Percentiles rank a stretch among this genome's conserved stretches.
Conservation (phyloP, 495 filamentous ascomycete genomes). For the Podospora didyma region DNA sequence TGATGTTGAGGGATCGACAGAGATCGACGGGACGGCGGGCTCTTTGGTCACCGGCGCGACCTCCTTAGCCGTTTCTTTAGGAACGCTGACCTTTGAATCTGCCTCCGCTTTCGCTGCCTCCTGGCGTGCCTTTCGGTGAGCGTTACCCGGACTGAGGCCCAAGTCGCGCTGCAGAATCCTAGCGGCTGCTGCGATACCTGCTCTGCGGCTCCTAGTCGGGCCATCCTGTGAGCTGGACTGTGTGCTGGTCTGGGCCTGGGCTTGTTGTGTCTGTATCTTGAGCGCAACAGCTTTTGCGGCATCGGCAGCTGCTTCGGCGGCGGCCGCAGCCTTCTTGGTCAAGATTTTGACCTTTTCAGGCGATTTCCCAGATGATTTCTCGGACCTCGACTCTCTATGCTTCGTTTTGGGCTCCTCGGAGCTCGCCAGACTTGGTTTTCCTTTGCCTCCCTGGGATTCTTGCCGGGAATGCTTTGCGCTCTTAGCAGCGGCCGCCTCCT, state of each 20-base stretch:
- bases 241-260: conserved; percentile 14
- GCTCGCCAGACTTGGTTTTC: conserved; percentile 48
- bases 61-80: conserved; percentile 31
- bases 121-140: conserved; percentile 49
- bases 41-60: conserved; percentile 20
- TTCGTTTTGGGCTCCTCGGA: conserved; percentile 47
- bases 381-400: conserved; percentile 32
- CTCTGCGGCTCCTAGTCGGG: conserved; percentile 50
- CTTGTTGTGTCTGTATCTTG: conserved; percentile 25
- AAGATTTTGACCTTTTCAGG: conserved; percentile 80
- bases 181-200: conserved; percentile 70
- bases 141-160: conserved; percentile 66
- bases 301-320: conserved; percentile 48
- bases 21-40: conserved; percentile 22
- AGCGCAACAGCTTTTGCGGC: conserved; percentile 36
- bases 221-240: conserved; percentile 22
- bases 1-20: conserved; percentile 17
- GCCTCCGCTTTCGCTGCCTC: conserved; percentile 49
- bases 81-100: conserved; percentile 36
- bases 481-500: conserved; percentile 54
- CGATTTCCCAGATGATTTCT: conserved; percentile 58
- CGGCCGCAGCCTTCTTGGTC: conserved; percentile 59
- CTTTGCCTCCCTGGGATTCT: conserved; percentile 37
- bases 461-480: conserved; percentile 46
- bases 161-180: conserved; percentile 87